A percentile compares a stretch with the other conserved stretches of the same genome.
Evolutionary conservation across 1,284 basidiomycete genomes (phyloP).

Genomic region (Cystobasidiaceae sp.): DNA sequence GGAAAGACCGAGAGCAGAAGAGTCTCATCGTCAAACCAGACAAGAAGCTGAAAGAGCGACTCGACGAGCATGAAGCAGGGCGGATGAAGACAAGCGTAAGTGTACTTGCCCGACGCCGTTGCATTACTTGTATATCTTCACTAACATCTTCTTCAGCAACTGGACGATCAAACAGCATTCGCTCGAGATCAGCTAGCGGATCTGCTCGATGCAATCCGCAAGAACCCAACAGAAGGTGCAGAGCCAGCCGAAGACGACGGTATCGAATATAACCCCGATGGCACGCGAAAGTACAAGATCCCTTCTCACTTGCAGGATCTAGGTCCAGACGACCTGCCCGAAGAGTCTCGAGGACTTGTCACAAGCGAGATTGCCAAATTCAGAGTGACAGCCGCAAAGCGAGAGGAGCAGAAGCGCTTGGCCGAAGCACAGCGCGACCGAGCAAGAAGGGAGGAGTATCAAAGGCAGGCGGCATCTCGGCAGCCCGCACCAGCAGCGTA

Average conservation of each 20-base stretch:
- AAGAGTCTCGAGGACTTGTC: constrained; percentile 40
- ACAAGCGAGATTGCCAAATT: constrained; percentile 44
- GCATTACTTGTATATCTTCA: no score
- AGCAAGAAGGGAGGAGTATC: constrained; percentile 32
- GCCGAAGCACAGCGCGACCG: constrained; percentile 34
- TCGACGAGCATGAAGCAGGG: constrained; percentile 42
- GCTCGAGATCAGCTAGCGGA: constrained; percentile 19
- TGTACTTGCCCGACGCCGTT: not conserved
- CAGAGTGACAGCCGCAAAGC: constrained; percentile 41
- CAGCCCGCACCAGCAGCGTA: constrained; percentile 7
- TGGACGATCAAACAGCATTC: constrained; percentile 27
- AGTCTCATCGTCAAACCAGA: constrained; percentile 43
- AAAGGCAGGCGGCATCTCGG: constrained; percentile 25
- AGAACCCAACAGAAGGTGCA: not conserved
- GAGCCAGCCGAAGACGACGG: constrained; percentile 1
- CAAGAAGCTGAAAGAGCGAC: constrained; percentile 41
- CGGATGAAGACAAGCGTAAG: constrained; percentile 40
- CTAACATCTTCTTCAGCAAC: not conserved
- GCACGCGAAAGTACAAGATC: constrained; percentile 25
- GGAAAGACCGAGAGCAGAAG: constrained; percentile 36
- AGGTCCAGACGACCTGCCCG: constrained; percentile 44
- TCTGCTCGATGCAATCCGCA: constrained; percentile 2
- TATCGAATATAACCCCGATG: constrained; percentile 26
- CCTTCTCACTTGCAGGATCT: constrained; percentile 42
- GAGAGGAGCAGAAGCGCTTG: constrained; percentile 37